These are phyloP conservation scores for Flaveria brownii DNA, from an alignment of 129 eudicot species.

Conservation along the genomic window DNA sequence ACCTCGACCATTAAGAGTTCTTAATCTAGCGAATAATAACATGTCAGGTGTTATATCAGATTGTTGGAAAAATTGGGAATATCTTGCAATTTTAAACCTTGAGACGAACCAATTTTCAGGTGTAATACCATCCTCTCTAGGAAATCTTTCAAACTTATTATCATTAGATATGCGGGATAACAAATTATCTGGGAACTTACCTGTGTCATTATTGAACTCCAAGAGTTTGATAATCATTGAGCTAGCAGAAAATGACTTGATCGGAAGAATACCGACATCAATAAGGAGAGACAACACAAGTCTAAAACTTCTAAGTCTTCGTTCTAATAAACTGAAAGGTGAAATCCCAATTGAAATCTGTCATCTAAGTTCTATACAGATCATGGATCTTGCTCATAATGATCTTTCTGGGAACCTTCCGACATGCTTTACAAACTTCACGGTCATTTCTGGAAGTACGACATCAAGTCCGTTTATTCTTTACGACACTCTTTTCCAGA, in stretches of 20 bases:
- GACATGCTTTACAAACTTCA: slow-evolving; percentile 27
- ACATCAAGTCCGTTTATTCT: background rate
- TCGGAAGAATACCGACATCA: slow-evolving; percentile 6
- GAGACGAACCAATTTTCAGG: slow-evolving; percentile 22
- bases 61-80: slow-evolving; percentile 26
- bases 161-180: slow-evolving; percentile 18
- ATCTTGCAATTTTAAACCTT: slow-evolving; percentile 19
- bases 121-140: slow-evolving; percentile 21
- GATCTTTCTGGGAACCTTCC: slow-evolving; percentile 36
- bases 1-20: background rate
- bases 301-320: slow-evolving; percentile 26
- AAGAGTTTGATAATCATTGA: background rate
- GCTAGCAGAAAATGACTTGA: slow-evolving; percentile 15
- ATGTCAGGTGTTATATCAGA: slow-evolving; percentile 33
- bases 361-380: slow-evolving; percentile 22
- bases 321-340: slow-evolving; percentile 17
- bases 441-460: background rate
- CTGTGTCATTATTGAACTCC: slow-evolving; percentile 13
- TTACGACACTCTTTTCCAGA: background rate
- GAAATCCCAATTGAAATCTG: slow-evolving; percentile 28
- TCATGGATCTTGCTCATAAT: slow-evolving; percentile 31
- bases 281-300: background rate
- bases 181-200: slow-evolving; percentile 18
- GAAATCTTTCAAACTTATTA: background rate
- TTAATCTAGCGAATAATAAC: slow-evolving; percentile 33